Base-by-base conservation (phyloP, 805 yeast genomes). In the Candida verbasci region DNA sequence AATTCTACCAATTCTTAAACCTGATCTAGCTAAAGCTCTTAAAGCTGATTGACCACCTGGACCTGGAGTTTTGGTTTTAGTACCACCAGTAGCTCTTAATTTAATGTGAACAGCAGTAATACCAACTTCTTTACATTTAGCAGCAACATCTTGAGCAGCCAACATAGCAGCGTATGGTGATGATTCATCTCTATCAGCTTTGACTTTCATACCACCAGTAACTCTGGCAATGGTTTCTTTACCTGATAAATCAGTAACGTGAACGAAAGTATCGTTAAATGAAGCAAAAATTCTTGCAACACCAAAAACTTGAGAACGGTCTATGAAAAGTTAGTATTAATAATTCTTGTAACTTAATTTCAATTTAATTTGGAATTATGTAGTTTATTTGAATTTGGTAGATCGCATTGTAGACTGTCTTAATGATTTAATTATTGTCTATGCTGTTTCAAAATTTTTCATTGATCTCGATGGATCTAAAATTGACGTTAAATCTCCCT, bases 161-260 rank as follows among this genome's bases (percentile, higher is more conserved):
- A 93, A 85, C 98, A 93, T 93, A 67, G 97, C 98, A 68, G 99
- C 99, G 85, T 93, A 93, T 73, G 99, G 98, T 56, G 98, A 86
- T 49, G 97, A 91, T 82, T 93, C 98, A 72, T 94, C 99, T 80
- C 97, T 87, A 80, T 93, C 99, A 64, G 98, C 98, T 83, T 93
- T 93, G 74, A 93, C 99, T 82, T 93, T 93, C 98, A 93, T 93
- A 77, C 98, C 99, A 82, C 99, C 99, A 67, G 98, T 93, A 61
- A 93, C 96, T 79, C 97, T 88, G 79, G 96, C 82, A 68, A 93
- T 91, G 77, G 99, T 93, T 79, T 94, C 99, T 76, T 91, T 93
- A 76, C 98, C 99, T 62, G 97, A 86, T 60, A 89, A 78, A 80
- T 93, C 99, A 62, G 99, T 93, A 62, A 93, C 93, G 74, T 93